phyloP scores from a whole-genome alignment of 78 protist genomes.

The Cavenderia fasciculata region DNA sequence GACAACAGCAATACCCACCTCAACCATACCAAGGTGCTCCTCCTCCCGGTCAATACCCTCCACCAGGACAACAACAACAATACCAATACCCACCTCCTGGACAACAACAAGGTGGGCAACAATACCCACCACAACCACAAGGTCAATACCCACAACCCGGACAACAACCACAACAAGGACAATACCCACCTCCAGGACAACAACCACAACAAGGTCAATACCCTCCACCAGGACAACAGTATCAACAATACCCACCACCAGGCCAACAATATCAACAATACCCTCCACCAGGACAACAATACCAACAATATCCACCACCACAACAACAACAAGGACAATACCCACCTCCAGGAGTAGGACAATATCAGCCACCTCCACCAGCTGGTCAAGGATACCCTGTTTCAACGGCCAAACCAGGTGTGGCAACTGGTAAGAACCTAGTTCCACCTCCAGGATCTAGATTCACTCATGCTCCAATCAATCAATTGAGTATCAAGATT shows the following conservation, averaged over 20 bases:
- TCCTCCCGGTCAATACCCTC: constrained; percentile 7
- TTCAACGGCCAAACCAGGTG: background rate
- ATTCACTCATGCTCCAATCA: constrained; percentile 9
- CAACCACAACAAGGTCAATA: constrained; percentile 9
- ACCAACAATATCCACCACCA: background rate
- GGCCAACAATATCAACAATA: background rate
- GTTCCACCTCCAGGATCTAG: constrained; percentile 6
- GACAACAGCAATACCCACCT: constrained; percentile 65
- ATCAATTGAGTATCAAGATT: background rate
- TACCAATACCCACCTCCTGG: constrained; percentile 24
- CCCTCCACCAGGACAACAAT: background rate
- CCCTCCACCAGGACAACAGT: constrained; percentile 25
- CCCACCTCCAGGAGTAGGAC: background rate
- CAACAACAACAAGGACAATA: background rate
- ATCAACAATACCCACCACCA: background rate
- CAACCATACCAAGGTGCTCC: too few species aligned
- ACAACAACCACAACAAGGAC: constrained; percentile 4
- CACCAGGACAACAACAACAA: constrained; percentile 57
- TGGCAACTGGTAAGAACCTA: background rate
- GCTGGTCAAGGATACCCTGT: too few species aligned
- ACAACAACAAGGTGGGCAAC: constrained; percentile 12
- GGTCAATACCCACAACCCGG: constrained; percentile 13
- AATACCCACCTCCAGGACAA: constrained; percentile 1
- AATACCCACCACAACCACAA: background rate
- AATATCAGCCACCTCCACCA: background rate